Base-by-base conservation (phyloP, 2,329 filamentous ascomycete species). In the Chaetomiaceae sp. region DNA sequence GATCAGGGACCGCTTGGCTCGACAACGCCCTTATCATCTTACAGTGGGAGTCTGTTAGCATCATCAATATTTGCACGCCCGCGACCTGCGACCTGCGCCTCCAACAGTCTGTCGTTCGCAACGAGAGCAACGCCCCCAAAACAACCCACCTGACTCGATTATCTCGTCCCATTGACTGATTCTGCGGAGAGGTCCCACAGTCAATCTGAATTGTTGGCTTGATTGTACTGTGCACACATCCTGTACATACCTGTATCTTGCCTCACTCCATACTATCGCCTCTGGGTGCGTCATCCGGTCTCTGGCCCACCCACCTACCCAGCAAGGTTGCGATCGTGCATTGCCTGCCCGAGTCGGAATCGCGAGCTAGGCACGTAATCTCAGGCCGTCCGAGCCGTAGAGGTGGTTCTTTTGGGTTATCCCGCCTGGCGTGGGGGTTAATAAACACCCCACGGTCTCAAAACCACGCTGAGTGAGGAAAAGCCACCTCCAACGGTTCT, bases 371-470 rank as follows among this genome's bases (percentile, higher is more conserved):
- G 32, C 30, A 27, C 16, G 50, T 51, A 57, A 60, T 58, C 51
- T 57, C 53, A 54, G 30, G 38, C 53, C 53, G 51, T 54, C 38
- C 32, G 46, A 55, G 14, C 57, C 57, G 36, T 25, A 16, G n/a
- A 53, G 38, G 43, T 29, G 14, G 21, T 36, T n/a, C 43, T 45
- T 48, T 46, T 45, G n/a, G 53, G 49, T 51, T 54, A 38, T 46
- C 38, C 53, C 53, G 44, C 33, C 32, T 32, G 30, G 48, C 57
- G 54, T 58, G 57, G 54, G 56, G 56, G 54, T n/a, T n/a, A n/a
- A n/a, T n/a, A n/a, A n/a, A 40, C 47, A 38, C 47, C 37, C 27
- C 33, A 49, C 29, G 33, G 27, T 30, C 30, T 16, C 33, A 40
- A 20, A 40, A 9, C 7, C 16, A 9, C 21, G 43, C 30, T n/a